Evolutionary conservation across 176 grass and related monocot genomes (phyloP).

Genomic region (Cymbopogon citratus): DNA sequence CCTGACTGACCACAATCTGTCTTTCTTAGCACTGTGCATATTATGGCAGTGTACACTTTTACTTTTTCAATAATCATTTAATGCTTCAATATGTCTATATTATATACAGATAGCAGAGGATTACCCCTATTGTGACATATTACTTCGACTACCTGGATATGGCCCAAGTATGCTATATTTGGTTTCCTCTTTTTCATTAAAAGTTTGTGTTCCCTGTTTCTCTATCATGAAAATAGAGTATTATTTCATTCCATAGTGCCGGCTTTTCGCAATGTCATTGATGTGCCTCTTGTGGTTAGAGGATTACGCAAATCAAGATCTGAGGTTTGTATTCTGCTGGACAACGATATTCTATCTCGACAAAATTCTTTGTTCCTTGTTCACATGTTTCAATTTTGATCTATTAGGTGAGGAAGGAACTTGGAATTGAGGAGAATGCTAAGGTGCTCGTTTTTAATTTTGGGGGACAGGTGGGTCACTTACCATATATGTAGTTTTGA

Average conservation of each 20-base stretch:
- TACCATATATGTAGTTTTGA: neutral
- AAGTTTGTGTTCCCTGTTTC: neutral
- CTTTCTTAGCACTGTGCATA: neutral
- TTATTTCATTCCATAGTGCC: slow-evolving; percentile 48
- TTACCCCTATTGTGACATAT: slow-evolving; percentile 72
- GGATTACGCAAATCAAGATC: slow-evolving; percentile 65
- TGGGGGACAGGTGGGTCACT: slow-evolving; percentile 70
- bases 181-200: neutral
- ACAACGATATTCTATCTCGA: slow-evolving; percentile 1
- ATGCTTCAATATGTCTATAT: neutral
- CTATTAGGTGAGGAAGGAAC: slow-evolving; percentile 65
- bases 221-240: slow-evolving; percentile 23
- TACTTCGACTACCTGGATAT: slow-evolving; percentile 90
- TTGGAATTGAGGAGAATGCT: slow-evolving; percentile 57
- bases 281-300: slow-evolving; percentile 81
- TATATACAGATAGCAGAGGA: slow-evolving; percentile 84
- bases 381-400: slow-evolving; percentile 19
- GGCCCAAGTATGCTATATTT: slow-evolving; percentile 72
- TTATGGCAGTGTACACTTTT: neutral
- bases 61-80: neutral
- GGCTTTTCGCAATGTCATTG: slow-evolving; percentile 73
- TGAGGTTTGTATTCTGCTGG: slow-evolving; percentile 44
- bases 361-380: slow-evolving; percentile 4
- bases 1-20: neutral
- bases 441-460: slow-evolving; percentile 92